Evolutionary conservation across 208 protist genomes (phyloP), one percentile per base, ranked within the genome.

Genomic region (Leishmania gerbilli): DNA sequence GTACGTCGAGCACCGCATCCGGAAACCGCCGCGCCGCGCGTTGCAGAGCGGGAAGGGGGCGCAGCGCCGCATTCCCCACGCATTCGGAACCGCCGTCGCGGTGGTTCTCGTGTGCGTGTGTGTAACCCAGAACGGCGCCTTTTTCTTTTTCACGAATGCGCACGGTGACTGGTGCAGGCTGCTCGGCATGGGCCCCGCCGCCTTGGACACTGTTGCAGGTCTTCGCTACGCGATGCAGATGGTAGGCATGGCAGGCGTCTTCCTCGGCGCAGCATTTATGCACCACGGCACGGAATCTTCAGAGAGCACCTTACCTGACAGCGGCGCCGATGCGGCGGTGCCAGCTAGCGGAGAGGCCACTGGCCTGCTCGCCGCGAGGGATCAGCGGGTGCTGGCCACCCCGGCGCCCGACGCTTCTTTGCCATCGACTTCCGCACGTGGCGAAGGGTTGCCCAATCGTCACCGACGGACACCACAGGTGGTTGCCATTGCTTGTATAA

Each of bases 181-280:
- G 40, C 19, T 82, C 21, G 82, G 82, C 40, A 40, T 85, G 1
- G 74, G 77, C 3, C 65, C 58, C 53, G 47, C 76, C 37, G 45
- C 58, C n/a, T 31, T 78, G 55, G n/a, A 71, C 77, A 82, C 71
- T 11, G 15, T 42, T 4, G 62, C 27, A 13, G 82, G 77, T 24
- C 47, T 79, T 27, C 74, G 71, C n/a, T 55, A 31, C 56, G 65
- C 74, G 7, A 4, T 80, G 77, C 82, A 85, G 74, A 74, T 85
- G 77, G 9, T 76, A 31, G 77, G 82, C 8, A 79, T 85, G 82
- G 55, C 58, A 11, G 37, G 75, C 11, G 49, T 85, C 34, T 65
- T 79, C 13, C 34, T 71, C 21, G 77, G 72, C 31, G 51, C 51
- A 24, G 49, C 77, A 17, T 58, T 51, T 5, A 47, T 80, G 27